Conservation (phyloP, 805 yeast species). For the Candida michaelii region DNA sequence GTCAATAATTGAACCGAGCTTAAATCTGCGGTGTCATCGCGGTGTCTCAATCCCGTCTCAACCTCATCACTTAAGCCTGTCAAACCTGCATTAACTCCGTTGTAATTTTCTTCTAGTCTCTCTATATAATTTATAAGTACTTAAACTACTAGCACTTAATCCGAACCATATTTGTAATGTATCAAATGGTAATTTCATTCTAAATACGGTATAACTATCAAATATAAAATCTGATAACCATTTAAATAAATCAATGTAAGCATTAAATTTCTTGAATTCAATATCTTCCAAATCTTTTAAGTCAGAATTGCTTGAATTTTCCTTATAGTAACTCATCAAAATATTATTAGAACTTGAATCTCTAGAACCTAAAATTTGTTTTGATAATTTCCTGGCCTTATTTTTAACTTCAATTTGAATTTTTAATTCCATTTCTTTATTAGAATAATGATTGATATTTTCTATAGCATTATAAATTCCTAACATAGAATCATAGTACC, state of each 20-base stretch:
- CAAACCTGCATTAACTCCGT: neutral
- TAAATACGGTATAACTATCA: slow-evolving; percentile 42
- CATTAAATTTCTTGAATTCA: slow-evolving; percentile 36
- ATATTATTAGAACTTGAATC: slow-evolving; percentile 9
- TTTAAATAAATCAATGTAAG: slow-evolving; percentile 40
- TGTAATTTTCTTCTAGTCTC: slow-evolving; percentile 32
- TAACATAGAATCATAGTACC: slow-evolving; percentile 66
- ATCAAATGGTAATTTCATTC: slow-evolving; percentile 33
- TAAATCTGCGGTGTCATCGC: too few species aligned
- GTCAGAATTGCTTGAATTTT: slow-evolving; percentile 18
- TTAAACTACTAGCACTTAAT: slow-evolving; percentile 37
- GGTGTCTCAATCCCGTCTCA: too few species aligned
- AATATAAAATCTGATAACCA: slow-evolving; percentile 39
- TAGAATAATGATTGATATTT: slow-evolving; percentile 41
- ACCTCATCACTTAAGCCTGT: too few species aligned
- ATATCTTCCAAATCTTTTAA: slow-evolving; percentile 28
- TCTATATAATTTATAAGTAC: slow-evolving; percentile 38
- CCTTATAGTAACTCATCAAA: slow-evolving; percentile 10
- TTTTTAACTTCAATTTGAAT: slow-evolving; percentile 63
- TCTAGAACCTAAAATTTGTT: slow-evolving; percentile 29
- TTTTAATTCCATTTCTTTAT: slow-evolving; percentile 51
- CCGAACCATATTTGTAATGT: slow-evolving; percentile 49
- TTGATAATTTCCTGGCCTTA: slow-evolving; percentile 47
- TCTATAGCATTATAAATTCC: slow-evolving; percentile 53
- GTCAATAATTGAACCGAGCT: too few species aligned